Base-by-base conservation (phyloP, 371 early-diverging fungal species). In the Conidiobolus incongruus region DNA sequence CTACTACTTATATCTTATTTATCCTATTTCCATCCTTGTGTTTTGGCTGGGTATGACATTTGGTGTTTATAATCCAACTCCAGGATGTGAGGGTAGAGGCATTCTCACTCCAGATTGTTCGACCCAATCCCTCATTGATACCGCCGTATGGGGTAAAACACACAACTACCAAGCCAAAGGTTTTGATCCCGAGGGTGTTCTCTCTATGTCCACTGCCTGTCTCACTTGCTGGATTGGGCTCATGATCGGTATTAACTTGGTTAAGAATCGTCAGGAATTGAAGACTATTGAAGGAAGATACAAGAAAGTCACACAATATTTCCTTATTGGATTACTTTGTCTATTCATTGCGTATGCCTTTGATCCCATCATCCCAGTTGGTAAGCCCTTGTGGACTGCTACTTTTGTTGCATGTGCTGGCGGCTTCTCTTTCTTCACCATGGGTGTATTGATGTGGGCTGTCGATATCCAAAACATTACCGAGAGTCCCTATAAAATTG, bases 381-480 rank as follows among this genome's bases (percentile, higher is more conserved):
- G 54, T 47, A 67, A 67, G 47, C 49, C 52, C 13, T 50, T 63
- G n/a, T 67, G 68, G 68, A 65, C 65, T 0, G 63, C 62, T 1
- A 55, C 57, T 1, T 67, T 55, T 48, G 58, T 59, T 3, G 46
- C 61, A 21, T 24, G 58, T n/a, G 38, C 53, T 22, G 51, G 55
- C 0, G 60, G 52, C 4, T 34, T 60, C 24, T 52, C 61, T 6
- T 43, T 54, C 33, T 47, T 48, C 17, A 39, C 48, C 30, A 36
- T 65, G 15, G 42, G 51, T 1, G 26, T 53, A 13, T 29, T 52
- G 19, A 60, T 58, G 38, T 60, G 46, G 50, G 44, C 36, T 10
- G 45, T 49, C 16, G 60, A 59, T 30, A 34, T 24, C 19, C 38
- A 15, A 3, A 35, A 20, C 16, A 15, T 40, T 23, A 7, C 28